Base-by-base conservation (phyloP, 2,329 filamentous ascomycete species). In the Alternaria sp. region DNA sequence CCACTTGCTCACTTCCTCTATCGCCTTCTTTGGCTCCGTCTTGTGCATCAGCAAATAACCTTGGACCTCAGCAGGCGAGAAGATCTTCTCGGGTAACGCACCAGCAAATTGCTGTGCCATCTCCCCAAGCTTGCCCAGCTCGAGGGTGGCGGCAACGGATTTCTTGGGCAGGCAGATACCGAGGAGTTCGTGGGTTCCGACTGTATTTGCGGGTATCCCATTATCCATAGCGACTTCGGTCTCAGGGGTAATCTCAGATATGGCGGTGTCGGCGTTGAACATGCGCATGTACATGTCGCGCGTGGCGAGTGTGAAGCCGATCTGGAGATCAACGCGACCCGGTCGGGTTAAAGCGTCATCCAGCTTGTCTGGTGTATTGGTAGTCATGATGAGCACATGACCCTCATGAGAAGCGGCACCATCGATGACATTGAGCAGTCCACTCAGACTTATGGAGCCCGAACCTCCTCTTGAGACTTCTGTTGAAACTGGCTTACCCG, bases 351-450 rank as follows among this genome's bases (percentile, higher is more conserved):
- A 84, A 0, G 91, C 91, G 46, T 89, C 85, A 72, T 94, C 91
- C 0, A 94, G 85, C 14, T 86, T 84, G 68, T 94, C 89, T 3
- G 90, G 89, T 61, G 88, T 86, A 78, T 94, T 95, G 32, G 90
- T 93, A 0, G 92, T 94, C 90, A 94, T 93, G 80, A 94, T 89
- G 18, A 94, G 85, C 12, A 94, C 86, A 46, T 91, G 86, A 27
- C 91, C 92, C 79, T 94, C 91, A 68, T 92, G 90, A 5, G 89
- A 91, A 2, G 90, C 90, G 1, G 93, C 91, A 54, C 92, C 91
- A 71, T 96, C 92, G 43, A 95, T 92, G 58, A 90, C 90, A 77
- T 96, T 95, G 52, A 96, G 85, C 1, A 95, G 84, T 0, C 91
- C 92, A 0, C 91, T 92, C 3, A 95, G 84, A 2, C 90, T 92